phyloP scores from a whole-genome alignment of 208 protist genomes.

The Spongospora subterranea region DNA sequence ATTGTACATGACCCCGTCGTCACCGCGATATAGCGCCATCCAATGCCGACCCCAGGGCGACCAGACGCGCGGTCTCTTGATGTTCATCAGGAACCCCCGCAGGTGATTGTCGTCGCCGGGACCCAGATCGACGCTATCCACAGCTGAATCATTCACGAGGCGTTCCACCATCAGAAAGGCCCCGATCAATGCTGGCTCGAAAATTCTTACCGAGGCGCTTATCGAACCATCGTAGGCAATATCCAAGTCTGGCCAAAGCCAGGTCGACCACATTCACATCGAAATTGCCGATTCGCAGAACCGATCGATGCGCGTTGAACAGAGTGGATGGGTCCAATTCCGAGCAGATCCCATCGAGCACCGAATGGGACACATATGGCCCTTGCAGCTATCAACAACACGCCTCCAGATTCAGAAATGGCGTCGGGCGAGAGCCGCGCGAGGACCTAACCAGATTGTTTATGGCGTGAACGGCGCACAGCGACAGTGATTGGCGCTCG shows the following conservation, averaged over 20 bases:
- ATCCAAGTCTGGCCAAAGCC: neutral
- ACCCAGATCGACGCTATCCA: neutral
- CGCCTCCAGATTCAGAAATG: neutral
- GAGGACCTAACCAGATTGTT: neutral
- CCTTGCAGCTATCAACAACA: neutral
- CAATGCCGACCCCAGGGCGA: neutral
- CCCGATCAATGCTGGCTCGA: neutral
- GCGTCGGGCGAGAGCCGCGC: neutral
- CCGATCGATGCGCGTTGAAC: neutral
- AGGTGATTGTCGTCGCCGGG: neutral
- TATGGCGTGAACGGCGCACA: constrained; percentile 12
- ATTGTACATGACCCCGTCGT: neutral
- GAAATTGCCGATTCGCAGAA: neutral
- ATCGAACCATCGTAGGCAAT: neutral
- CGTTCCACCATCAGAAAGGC: neutral
- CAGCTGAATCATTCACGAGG: neutral
- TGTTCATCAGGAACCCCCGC: neutral
- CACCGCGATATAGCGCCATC: neutral
- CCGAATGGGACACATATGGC: neutral
- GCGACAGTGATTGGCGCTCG: neutral
- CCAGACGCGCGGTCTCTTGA: neutral
- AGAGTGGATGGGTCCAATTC: neutral
- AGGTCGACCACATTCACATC: neutral
- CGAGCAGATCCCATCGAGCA: neutral
- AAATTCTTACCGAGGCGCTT: neutral